Percentiles rank a stretch among this genome's conserved stretches.
Conservation (phyloP, 129 eudicot genomes). For the Centrapalus pauciflorus region DNA sequence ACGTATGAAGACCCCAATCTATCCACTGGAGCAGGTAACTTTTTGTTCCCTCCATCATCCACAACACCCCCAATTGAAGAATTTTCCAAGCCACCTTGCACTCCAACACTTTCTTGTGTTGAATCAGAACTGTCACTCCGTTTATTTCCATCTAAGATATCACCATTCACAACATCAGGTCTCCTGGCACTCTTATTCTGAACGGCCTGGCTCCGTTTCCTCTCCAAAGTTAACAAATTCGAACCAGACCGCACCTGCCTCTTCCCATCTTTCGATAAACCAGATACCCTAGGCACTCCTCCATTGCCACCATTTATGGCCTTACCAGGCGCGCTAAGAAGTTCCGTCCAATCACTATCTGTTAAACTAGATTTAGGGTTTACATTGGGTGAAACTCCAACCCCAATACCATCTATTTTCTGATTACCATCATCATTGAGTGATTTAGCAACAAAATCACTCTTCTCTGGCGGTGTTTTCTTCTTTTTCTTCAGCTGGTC, state of each 20-base stretch:
- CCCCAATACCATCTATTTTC: slow-evolving; percentile 17
- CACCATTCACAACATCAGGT: slow-evolving; percentile 29
- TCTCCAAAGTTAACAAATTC: slow-evolving; percentile 32
- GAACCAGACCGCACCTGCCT: slow-evolving; percentile 45
- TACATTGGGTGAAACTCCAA: slow-evolving; percentile 8
- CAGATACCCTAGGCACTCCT: slow-evolving; percentile 21
- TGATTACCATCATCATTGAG: slow-evolving; percentile 23
- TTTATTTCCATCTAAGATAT: slow-evolving; percentile 26
- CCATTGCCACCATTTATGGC: slow-evolving; percentile 23
- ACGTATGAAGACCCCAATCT: slow-evolving; percentile 6
- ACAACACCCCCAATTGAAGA: slow-evolving; percentile 4
- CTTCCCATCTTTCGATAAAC: slow-evolving; percentile 36
- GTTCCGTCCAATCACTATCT: slow-evolving; percentile 88
- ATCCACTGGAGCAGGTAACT: slow-evolving; percentile 12
- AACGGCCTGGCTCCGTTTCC: slow-evolving; percentile 34
- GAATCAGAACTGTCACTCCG: slow-evolving; percentile 24
- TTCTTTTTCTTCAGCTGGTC: slow-evolving; percentile 75
- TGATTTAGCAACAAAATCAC: slow-evolving; percentile 27
- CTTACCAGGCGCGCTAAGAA: slow-evolving; percentile 52
- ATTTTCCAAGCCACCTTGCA: slow-evolving; percentile 20
- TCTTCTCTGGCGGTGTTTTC: slow-evolving; percentile 35
- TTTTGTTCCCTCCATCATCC: slow-evolving; percentile 18
- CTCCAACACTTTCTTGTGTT: slow-evolving; percentile 27
- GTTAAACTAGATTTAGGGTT: slow-evolving; percentile 46
- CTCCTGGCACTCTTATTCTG: slow-evolving; percentile 30